Conservation (phyloP, 306 rosid genomes). For the Herpetospermum pedunculosum region DNA sequence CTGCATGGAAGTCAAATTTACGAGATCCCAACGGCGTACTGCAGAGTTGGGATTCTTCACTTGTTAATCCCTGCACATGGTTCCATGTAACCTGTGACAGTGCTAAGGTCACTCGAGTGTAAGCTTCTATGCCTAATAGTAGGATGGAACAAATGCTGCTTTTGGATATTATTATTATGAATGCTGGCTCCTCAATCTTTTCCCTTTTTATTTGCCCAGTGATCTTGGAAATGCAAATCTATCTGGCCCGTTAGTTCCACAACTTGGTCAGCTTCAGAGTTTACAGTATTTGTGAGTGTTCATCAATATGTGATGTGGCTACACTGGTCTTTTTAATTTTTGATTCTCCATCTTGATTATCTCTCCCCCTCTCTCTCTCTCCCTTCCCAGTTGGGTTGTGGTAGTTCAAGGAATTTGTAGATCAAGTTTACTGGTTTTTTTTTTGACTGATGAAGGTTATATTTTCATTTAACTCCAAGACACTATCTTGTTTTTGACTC, state of each 20-base stretch:
- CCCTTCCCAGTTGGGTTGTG: not conserved
- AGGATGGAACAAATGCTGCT: not conserved
- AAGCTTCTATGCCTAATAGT: constrained; percentile 24
- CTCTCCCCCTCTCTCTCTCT: too few species aligned
- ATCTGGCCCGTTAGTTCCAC: constrained; percentile 58
- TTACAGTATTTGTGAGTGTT: constrained; percentile 84
- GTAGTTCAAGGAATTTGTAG: not conserved
- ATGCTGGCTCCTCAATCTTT: not conserved
- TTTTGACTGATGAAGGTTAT: not conserved
- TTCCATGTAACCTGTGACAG: constrained; percentile 81
- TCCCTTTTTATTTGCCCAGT: constrained; percentile 28
- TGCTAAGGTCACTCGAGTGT: constrained; percentile 96
- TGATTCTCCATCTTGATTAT: not conserved
- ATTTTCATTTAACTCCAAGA: too few species aligned
- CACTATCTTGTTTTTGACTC: too few species aligned
- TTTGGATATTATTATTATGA: not conserved
- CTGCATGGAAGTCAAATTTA: constrained; percentile 61
- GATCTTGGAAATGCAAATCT: constrained; percentile 96
- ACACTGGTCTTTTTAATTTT: not conserved
- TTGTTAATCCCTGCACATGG: constrained; percentile 96
- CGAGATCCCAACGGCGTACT: constrained; percentile 81
- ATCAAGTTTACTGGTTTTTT: not conserved
- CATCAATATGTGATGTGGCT: not conserved
- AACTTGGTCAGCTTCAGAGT: constrained; percentile 59
- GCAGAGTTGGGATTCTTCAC: constrained; percentile 89